phyloP scores from a whole-genome alignment of 1,284 basidiomycete species.

The Cutaneotrichosporon sp. region DNA sequence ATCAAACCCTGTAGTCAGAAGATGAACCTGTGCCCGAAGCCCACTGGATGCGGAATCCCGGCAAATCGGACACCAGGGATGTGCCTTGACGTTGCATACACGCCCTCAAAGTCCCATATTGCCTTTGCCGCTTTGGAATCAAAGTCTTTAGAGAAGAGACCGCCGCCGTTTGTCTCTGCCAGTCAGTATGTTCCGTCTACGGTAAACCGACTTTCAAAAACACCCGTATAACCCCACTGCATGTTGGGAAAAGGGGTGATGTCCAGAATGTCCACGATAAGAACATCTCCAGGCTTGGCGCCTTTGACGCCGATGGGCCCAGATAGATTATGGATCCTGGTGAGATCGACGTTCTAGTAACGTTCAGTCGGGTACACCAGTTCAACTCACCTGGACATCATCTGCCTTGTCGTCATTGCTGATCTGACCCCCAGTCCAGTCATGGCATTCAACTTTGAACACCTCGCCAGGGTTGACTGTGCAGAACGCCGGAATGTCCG shows the following conservation, averaged over 20 bases:
- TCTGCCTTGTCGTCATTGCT: slow-evolving; percentile 63
- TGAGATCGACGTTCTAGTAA: slow-evolving; percentile 34
- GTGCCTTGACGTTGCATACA: slow-evolving; percentile 65
- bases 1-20: slow-evolving; percentile 53
- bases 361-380: slow-evolving; percentile 47
- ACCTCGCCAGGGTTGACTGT: slow-evolving; percentile 49
- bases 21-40: neutral
- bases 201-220: slow-evolving; percentile 23
- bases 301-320: slow-evolving; percentile 69
- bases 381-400: slow-evolving; percentile 18
- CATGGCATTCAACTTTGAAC: slow-evolving; percentile 71
- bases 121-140: slow-evolving; percentile 60
- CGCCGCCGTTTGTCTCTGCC: slow-evolving; percentile 69
- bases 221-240: slow-evolving; percentile 73
- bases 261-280: slow-evolving; percentile 66
- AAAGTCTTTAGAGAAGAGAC: slow-evolving; percentile 57
- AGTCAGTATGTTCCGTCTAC: slow-evolving; percentile 52
- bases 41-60: slow-evolving; percentile 62
- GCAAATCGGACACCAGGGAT: slow-evolving; percentile 74
- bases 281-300: slow-evolving; percentile 69
- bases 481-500: slow-evolving; percentile 36
- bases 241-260: slow-evolving; percentile 67
- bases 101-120: slow-evolving; percentile 71
- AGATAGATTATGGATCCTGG: slow-evolving; percentile 65
- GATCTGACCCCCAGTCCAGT: slow-evolving; percentile 71